Percentiles rank a stretch among this genome's conserved stretches.
phyloP scores from a whole-genome alignment of 768 basidiomycete genomes.

The Hygrocybe coccinea region DNA sequence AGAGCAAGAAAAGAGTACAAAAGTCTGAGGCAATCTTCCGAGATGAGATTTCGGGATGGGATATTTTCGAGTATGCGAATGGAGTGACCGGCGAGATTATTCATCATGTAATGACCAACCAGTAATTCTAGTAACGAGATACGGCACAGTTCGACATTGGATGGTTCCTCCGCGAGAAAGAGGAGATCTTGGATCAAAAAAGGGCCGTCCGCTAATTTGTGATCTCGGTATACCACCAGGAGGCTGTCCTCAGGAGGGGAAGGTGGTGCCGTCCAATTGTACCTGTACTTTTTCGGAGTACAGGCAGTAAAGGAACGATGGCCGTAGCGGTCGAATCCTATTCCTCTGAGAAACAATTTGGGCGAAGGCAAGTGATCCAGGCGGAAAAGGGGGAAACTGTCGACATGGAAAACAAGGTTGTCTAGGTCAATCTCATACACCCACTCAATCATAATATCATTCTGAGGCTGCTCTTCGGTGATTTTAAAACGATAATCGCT shows the following conservation, averaged over 20 bases:
- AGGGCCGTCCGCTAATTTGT: not conserved
- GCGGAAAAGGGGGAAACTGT: conserved; percentile 6
- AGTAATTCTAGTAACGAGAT: conserved; percentile 14
- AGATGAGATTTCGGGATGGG: not conserved
- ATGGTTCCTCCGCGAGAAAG: not conserved
- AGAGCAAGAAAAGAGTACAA: not conserved
- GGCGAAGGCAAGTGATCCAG: conserved; percentile 13
- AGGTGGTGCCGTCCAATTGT: conserved; percentile 17
- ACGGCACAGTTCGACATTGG: conserved; percentile 9
- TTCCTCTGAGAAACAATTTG: conserved; percentile 11
- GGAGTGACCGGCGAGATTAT: not conserved
- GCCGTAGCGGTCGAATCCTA: conserved; percentile 18
- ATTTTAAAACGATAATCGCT: conserved; percentile 1
- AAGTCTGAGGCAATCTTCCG: not conserved
- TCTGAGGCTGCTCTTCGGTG: conserved; percentile 3
- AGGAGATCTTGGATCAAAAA: conserved; percentile 5
- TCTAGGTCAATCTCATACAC: conserved; percentile 29
- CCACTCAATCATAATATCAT: conserved; percentile 25
- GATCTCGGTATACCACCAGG: conserved; percentile 8
- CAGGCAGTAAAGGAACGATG: conserved; percentile 2
- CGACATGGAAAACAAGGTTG: conserved; percentile 21
- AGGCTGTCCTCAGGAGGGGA: conserved; percentile 9
- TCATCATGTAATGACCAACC: conserved; percentile 9
- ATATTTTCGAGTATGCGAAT: conserved; percentile 11
- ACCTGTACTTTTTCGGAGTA: conserved; percentile 16